phyloP scores from a whole-genome alignment of 805 yeast genomes.

The Naumovozyma dairenensis region DNA sequence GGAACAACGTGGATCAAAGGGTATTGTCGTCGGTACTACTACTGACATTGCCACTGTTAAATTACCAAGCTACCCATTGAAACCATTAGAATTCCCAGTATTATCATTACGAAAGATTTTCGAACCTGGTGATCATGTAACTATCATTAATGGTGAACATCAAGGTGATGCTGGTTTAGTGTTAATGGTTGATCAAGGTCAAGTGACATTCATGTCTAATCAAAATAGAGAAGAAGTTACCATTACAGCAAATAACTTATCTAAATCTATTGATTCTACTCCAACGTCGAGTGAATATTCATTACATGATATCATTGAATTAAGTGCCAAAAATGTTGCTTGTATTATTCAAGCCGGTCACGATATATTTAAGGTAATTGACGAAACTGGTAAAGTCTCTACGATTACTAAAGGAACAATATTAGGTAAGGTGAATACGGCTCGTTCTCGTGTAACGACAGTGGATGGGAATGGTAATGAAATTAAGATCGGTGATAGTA shows the following conservation, averaged over 20 bases:
- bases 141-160: conserved; percentile 85
- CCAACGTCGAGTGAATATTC: conserved; percentile 69
- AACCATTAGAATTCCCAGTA: conserved; percentile 69
- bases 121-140: conserved; percentile 87
- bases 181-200: conserved; percentile 69
- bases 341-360: conserved; percentile 85
- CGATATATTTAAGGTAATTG: conserved; percentile 68
- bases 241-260: conserved; percentile 84
- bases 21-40: conserved; percentile 59
- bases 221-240: conserved; percentile 82
- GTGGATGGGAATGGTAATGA: conserved; percentile 82
- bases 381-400: conserved; percentile 69
- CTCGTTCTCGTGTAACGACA: conserved; percentile 71
- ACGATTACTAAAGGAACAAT: conserved; percentile 74
- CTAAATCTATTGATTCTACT: conserved; percentile 86
- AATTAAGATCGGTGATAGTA: conserved; percentile 82
- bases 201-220: conserved; percentile 83
- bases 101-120: conserved; percentile 77
- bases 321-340: conserved; percentile 80
- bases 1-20: conserved; percentile 85
- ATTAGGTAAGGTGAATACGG: conserved; percentile 59
- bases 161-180: conserved; percentile 93
- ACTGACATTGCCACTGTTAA: conserved; percentile 50
- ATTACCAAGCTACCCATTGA: conserved; percentile 39
- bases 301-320: conserved; percentile 79